phyloP scores from a whole-genome alignment of 2,329 filamentous ascomycete species.

The Paecilomyces formosus region DNA sequence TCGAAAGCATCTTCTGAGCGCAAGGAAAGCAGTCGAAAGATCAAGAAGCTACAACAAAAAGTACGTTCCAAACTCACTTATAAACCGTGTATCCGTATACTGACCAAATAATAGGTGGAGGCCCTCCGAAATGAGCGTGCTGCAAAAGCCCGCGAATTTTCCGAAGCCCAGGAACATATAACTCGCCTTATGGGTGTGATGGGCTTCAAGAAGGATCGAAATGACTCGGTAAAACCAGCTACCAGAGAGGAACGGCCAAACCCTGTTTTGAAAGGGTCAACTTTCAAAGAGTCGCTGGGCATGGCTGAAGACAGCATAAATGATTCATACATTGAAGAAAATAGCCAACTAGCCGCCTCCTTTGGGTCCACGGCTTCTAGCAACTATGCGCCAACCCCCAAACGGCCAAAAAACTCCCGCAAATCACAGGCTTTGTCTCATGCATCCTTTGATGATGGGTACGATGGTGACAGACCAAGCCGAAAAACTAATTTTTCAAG shows the following conservation, averaged over 20 bases:
- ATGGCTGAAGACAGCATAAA: neutral
- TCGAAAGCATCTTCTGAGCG: conserved; percentile 17
- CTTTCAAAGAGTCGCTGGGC: neutral
- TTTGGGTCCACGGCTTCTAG: conserved; percentile 6
- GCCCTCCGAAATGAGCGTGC: conserved; percentile 26
- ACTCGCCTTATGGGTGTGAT: conserved; percentile 30
- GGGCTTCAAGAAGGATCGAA: conserved; percentile 21
- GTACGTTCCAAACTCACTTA: conserved; percentile 9
- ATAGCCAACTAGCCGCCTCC: conserved; percentile 9
- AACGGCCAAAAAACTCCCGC: conserved; percentile 18
- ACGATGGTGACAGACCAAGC: neutral
- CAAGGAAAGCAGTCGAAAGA: conserved; percentile 22
- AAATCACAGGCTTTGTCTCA: conserved; percentile 8
- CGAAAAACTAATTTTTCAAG: neutral
- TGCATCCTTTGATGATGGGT: neutral
- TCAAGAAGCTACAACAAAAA: conserved; percentile 26
- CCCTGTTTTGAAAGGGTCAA: neutral
- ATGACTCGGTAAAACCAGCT: conserved; percentile 6
- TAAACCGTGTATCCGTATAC: neutral
- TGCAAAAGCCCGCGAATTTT: conserved; percentile 31
- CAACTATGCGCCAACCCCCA: conserved; percentile 16
- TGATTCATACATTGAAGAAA: neutral
- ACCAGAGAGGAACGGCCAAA: conserved; percentile 12
- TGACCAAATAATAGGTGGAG: conserved; percentile 19
- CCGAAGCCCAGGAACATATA: conserved; percentile 32